A percentile compares a stretch with the other conserved stretches of the same genome.
These are phyloP conservation scores for Bryopsis sp. DNA, from an alignment of 139 green algal genomes.

Conservation along the genomic window DNA sequence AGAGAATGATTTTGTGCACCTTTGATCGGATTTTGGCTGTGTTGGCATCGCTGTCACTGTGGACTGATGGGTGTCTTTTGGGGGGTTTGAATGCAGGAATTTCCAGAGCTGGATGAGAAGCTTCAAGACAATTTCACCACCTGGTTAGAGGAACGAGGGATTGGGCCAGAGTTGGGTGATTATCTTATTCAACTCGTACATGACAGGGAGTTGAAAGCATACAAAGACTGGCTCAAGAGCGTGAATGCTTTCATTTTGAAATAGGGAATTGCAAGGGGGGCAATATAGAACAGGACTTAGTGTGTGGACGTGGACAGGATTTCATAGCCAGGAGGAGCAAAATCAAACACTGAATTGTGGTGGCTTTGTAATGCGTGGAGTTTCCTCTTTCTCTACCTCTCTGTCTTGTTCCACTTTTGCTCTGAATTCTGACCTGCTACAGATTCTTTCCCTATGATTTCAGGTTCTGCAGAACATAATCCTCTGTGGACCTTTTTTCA, in stretches of 20 bases:
- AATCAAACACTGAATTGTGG: too few species aligned
- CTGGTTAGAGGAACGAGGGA: conserved; percentile 9
- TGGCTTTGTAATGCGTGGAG: too few species aligned
- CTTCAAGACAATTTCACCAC: conserved; percentile 13
- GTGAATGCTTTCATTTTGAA: background rate
- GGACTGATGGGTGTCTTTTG: background rate
- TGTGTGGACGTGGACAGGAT: too few species aligned
- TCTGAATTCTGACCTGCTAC: too few species aligned
- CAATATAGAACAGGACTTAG: conserved; percentile 8
- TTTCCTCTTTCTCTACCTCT: too few species aligned
- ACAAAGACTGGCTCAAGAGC: background rate
- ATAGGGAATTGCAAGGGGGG: too few species aligned
- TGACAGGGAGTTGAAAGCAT: background rate
- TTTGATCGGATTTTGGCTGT: background rate
- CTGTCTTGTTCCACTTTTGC: too few species aligned
- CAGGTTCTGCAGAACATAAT: too few species aligned
- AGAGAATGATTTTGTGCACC: background rate
- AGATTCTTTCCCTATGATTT: too few species aligned
- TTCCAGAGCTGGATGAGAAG: conserved; percentile 14
- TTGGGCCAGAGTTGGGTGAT: background rate
- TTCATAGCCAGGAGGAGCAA: too few species aligned
- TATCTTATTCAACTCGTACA: conserved; percentile 8
- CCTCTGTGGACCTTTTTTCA: too few species aligned
- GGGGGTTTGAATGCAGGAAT: background rate
- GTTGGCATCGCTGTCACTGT: background rate